phyloP scores from a whole-genome alignment of 2,329 filamentous ascomycete genomes.

The Penicillium palitans region DNA sequence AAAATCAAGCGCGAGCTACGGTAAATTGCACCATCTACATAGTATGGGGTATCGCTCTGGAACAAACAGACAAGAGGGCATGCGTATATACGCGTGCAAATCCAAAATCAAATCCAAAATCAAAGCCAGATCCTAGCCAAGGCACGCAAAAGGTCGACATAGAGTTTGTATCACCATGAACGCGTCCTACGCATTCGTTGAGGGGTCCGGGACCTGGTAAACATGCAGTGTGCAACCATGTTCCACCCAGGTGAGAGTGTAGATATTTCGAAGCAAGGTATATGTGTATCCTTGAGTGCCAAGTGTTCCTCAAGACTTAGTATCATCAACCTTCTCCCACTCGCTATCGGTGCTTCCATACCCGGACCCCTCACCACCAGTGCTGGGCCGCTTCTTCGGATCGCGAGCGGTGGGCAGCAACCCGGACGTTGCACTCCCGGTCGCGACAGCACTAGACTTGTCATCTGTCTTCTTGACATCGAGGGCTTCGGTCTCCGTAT shows the following conservation, averaged over 20 bases:
- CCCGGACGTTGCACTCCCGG: slow-evolving; percentile 31
- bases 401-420: slow-evolving; percentile 52
- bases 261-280: neutral
- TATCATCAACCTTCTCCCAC: slow-evolving; percentile 84
- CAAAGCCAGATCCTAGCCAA: neutral
- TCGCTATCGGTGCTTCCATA: slow-evolving; percentile 85
- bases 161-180: neutral
- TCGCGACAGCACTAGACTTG: slow-evolving; percentile 16
- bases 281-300: neutral
- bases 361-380: slow-evolving; percentile 53
- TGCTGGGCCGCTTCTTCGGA: slow-evolving; percentile 48
- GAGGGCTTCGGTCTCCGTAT: slow-evolving; percentile 45
- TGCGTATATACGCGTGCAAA: neutral
- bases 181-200: neutral
- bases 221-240: neutral
- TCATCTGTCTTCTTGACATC: slow-evolving; percentile 18
- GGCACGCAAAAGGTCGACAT: neutral
- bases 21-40: slow-evolving; percentile 8
- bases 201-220: neutral
- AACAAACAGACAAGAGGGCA: neutral
- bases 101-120: neutral
- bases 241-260: neutral
- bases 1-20: neutral
- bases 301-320: slow-evolving; percentile 13
- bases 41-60: slow-evolving; percentile 10